Evolutionary conservation across 148 eudicot species (phyloP).

Genomic region (Oxyria digyna): DNA sequence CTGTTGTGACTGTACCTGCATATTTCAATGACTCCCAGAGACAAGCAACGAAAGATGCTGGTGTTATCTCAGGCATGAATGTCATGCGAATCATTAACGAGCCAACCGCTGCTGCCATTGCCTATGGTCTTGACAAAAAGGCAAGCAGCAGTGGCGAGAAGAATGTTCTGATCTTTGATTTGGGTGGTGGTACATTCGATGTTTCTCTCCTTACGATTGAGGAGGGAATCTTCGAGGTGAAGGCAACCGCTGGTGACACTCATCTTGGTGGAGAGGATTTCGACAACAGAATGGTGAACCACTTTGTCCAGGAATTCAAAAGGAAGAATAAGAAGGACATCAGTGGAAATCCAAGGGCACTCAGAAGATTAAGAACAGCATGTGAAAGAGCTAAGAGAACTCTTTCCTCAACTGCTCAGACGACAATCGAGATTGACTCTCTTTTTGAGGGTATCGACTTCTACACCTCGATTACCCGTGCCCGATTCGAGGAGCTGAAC

Average conservation of each 20-base stretch:
- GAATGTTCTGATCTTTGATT: constrained; percentile 11
- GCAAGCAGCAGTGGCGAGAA: constrained; percentile 10
- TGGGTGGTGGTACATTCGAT: constrained; percentile 13
- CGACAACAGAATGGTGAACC: constrained; percentile 10
- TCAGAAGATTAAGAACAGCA: constrained; percentile 4
- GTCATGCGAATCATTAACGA: constrained; percentile 6
- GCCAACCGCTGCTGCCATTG: constrained; percentile 11
- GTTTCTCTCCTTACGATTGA: constrained; percentile 10
- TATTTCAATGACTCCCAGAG: constrained; percentile 11
- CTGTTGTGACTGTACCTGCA: constrained; percentile 11
- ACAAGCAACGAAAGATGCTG: constrained; percentile 5
- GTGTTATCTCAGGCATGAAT: background rate
- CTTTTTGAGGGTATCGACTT: constrained; percentile 9
- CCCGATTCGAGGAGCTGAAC: constrained; percentile 11
- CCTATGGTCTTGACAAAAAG: constrained; percentile 12
- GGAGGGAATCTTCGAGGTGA: constrained; percentile 11
- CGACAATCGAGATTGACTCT: constrained; percentile 4
- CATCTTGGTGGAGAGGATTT: constrained; percentile 10
- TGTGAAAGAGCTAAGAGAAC: constrained; percentile 9
- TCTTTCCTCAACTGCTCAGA: constrained; percentile 8
- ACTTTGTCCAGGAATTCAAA: constrained; percentile 11
- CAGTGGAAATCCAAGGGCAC: constrained; percentile 9
- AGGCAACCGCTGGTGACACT: constrained; percentile 9
- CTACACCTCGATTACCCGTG: constrained; percentile 9
- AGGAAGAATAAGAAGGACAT: constrained; percentile 10